phyloP scores from a whole-genome alignment of 202 grass and related monocot species.

The Alloteropsis angusta region DNA sequence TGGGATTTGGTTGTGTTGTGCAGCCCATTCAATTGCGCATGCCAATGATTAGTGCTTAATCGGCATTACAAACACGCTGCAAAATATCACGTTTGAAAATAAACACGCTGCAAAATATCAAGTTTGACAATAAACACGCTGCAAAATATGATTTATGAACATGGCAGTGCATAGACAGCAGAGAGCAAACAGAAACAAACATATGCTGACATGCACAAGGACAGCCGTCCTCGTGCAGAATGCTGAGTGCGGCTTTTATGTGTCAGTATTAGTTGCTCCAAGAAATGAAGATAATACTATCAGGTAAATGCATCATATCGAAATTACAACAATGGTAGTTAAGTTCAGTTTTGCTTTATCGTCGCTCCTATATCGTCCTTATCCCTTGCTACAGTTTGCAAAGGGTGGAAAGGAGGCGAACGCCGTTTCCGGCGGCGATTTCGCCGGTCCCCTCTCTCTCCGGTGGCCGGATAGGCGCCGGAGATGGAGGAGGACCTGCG shows the following conservation, averaged over 20 bases:
- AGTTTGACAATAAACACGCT: not conserved
- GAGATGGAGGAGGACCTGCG: too few relatives aligned
- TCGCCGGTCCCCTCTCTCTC: too few relatives aligned
- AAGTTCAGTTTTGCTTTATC: too few relatives aligned
- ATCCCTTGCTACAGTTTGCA: too few relatives aligned
- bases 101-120: not conserved
- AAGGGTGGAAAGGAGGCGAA: too few relatives aligned
- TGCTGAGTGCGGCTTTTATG: not conserved
- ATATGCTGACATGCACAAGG: not conserved
- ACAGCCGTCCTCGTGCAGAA: not conserved
- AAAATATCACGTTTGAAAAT: not conserved
- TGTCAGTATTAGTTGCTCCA: too few relatives aligned
- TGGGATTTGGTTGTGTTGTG: not conserved
- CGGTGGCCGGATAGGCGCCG: too few relatives aligned
- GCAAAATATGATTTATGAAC: not conserved
- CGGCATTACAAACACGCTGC: not conserved
- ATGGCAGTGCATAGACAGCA: not conserved
- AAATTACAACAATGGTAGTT: too few relatives aligned
- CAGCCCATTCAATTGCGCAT: not conserved
- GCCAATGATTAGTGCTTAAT: not conserved
- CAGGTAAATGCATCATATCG: too few relatives aligned
- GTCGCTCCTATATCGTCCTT: too few relatives aligned
- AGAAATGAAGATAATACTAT: too few relatives aligned
- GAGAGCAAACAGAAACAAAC: not conserved
- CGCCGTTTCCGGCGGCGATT: too few relatives aligned